Evolutionary conservation across 352 stramenopile genomes (phyloP).

Genomic region (Phytophthora rubi): DNA sequence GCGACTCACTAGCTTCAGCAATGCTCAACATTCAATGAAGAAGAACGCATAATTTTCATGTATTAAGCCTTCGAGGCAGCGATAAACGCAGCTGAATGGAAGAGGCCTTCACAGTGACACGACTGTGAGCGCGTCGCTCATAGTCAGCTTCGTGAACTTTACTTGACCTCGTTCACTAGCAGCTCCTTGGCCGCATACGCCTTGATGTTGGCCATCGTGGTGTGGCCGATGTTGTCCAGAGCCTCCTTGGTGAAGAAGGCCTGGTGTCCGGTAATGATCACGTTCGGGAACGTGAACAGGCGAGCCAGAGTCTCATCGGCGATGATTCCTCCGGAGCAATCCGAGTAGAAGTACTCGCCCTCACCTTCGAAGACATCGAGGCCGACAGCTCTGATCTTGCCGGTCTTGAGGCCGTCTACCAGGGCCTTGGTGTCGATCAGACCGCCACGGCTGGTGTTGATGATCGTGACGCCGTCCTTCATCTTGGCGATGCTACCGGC

Average conservation of each 20-base stretch:
- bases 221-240: slow-evolving; percentile 69
- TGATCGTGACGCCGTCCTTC: slow-evolving; percentile 87
- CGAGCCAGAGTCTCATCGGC: slow-evolving; percentile 68
- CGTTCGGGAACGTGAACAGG: slow-evolving; percentile 81
- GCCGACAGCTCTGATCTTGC: slow-evolving; percentile 74
- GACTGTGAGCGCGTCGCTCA: neutral
- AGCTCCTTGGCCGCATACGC: slow-evolving; percentile 48
- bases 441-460: slow-evolving; percentile 91
- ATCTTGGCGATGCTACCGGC: slow-evolving; percentile 80
- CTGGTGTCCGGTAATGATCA: slow-evolving; percentile 82
- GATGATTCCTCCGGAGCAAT: slow-evolving; percentile 68
- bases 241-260: slow-evolving; percentile 85
- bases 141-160: slow-evolving; percentile 17
- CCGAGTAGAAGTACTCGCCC: slow-evolving; percentile 78
- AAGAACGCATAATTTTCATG: slow-evolving; percentile 14
- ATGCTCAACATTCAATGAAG: slow-evolving; percentile 32
- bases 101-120: slow-evolving; percentile 11
- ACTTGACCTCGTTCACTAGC: slow-evolving; percentile 66
- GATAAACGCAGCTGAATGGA: slow-evolving; percentile 6
- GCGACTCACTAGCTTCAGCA: slow-evolving; percentile 32
- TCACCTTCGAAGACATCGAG: slow-evolving; percentile 90
- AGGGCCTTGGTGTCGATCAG: slow-evolving; percentile 87
- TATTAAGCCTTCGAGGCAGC: slow-evolving; percentile 4
- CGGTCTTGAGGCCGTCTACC: slow-evolving; percentile 77
- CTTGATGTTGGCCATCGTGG: slow-evolving; percentile 73